Evolutionary conservation across 768 basidiomycete species (phyloP), one percentile per base, ranked within the genome.

Genomic region (Lactarius psammicola): DNA sequence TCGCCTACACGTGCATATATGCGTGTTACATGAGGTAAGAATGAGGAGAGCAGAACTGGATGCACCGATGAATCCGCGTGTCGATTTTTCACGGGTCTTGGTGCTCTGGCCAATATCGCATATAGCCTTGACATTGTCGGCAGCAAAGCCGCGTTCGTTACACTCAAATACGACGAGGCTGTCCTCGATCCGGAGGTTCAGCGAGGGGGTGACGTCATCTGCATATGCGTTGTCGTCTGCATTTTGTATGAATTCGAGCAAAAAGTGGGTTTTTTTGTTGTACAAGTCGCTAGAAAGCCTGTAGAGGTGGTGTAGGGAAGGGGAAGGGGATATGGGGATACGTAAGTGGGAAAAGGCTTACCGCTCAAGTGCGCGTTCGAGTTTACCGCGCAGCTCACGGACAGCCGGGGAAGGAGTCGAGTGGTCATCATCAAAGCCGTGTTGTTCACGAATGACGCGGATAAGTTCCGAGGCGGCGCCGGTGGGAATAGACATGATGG

Each of bases 171-270:
- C 46, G 46, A 74, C 38, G 46, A 54, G 31, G 9, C 46, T 40
- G 15, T 66, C 46, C 15, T 65, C 53, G 40, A 74, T 63, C 1
- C 44, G 51, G 15, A 74, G 61, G 11, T 61, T 31, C 30, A 73
- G 60, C 1, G 62, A 51, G 9, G 72, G 73, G 28, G 23, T 44
- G 30, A 65, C 57, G 26, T 46, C 42, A 30, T 9, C 10, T 3
- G 26, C 30, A 31, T 74, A 74, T 1, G 28, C 18, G 31, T 74
- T 74, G 44, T 74, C 73, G 63, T 74, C 73, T 26, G 73, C 73
- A 36, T 74, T 74, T 63, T 74, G 73, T 20, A 74, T 68, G 36
- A 74, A 68, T 42, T 74, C 73, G 30, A 74, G 69, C 10, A 74
- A 42, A 60, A 74, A 74, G 60, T 74, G 73, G 2, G 71, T 71